These are phyloP conservation scores for Phytophthora pini DNA, from an alignment of 352 stramenopile genomes.

Conservation along the genomic window DNA sequence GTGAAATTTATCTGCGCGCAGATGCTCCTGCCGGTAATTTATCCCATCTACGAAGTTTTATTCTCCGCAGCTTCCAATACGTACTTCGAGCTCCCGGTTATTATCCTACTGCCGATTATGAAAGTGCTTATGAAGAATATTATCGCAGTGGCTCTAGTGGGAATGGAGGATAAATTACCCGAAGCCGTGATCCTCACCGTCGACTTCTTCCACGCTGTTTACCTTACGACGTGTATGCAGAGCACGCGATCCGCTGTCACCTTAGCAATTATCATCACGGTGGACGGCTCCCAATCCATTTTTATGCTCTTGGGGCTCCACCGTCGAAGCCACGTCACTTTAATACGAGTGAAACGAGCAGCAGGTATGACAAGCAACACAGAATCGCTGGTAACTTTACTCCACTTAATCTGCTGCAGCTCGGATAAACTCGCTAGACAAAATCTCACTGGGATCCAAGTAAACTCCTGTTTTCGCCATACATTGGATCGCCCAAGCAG, in stretches of 20 bases:
- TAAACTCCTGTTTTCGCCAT: slow-evolving; percentile 15
- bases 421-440: slow-evolving; percentile 6
- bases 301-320: slow-evolving; percentile 14
- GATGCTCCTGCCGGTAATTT: slow-evolving; percentile 24
- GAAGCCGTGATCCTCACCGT: slow-evolving; percentile 20
- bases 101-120: slow-evolving; percentile 21
- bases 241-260: slow-evolving; percentile 1
- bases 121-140: slow-evolving; percentile 28
- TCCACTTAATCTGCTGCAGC: slow-evolving; percentile 14
- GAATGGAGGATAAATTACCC: slow-evolving; percentile 19
- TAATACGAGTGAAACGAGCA: slow-evolving; percentile 6
- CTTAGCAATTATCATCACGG: slow-evolving; percentile 8
- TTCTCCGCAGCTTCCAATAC: slow-evolving; percentile 10
- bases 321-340: slow-evolving; percentile 7
- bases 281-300: slow-evolving; percentile 16
- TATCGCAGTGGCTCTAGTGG: neutral
- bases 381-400: slow-evolving; percentile 3
- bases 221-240: slow-evolving; percentile 27
- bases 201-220: slow-evolving; percentile 30
- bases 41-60: slow-evolving; percentile 27
- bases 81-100: slow-evolving; percentile 15
- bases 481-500: neutral
- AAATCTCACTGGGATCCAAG: slow-evolving; percentile 10
- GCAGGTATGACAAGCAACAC: neutral
- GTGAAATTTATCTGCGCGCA: slow-evolving; percentile 13